Evolutionary conservation across 2,329 filamentous ascomycete species (phyloP).

Genomic region (Hymenoscyphus salicellus): DNA sequence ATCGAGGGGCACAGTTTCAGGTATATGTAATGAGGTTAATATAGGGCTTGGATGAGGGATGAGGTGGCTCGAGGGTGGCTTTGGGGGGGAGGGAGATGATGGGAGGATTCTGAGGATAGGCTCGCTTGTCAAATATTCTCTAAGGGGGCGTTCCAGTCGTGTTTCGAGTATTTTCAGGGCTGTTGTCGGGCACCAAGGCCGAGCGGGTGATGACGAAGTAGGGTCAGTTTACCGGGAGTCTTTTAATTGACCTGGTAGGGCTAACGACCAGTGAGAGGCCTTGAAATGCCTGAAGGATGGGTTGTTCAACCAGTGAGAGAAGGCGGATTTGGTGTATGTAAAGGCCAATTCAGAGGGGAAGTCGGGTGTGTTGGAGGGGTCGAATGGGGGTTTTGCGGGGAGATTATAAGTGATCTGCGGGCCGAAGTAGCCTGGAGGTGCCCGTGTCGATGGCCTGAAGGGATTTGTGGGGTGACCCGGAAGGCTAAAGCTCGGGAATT

Average conservation of each 20-base stretch:
- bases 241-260: neutral
- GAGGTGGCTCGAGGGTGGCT: constrained; percentile 1
- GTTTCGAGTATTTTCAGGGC: constrained; percentile 24
- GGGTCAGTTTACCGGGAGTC: neutral
- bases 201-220: constrained; percentile 1
- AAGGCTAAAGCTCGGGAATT: neutral
- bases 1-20: constrained; percentile 15
- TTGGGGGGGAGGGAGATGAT: constrained; percentile 2
- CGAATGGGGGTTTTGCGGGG: neutral
- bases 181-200: neutral
- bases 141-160: constrained; percentile 17
- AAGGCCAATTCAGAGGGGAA: neutral
- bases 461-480: neutral
- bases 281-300: constrained; percentile 6
- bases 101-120: neutral
- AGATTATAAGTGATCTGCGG: constrained; percentile 4
- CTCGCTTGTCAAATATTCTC: neutral
- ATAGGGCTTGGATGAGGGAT: constrained; percentile 2
- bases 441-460: neutral
- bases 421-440: neutral
- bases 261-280: neutral
- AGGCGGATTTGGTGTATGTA: neutral
- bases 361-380: neutral
- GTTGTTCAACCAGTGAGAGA: neutral
- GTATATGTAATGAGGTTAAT: constrained; percentile 13